Conservation (phyloP, 495 filamentous ascomycete genomes). For the Aspergillus carlsbadensis region DNA sequence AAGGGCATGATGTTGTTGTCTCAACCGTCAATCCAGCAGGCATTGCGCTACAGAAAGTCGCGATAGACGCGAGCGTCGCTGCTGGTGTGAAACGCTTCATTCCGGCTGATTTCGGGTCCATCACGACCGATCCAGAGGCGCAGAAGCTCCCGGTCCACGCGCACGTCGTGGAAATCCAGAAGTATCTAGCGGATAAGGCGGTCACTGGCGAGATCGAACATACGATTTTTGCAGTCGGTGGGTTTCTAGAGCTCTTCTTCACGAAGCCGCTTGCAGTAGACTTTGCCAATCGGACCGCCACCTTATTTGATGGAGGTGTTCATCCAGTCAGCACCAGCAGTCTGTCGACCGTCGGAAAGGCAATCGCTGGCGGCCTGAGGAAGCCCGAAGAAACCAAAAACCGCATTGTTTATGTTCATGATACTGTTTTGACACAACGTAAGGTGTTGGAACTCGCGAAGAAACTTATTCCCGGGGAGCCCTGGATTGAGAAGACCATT, state of each 20-base stretch:
- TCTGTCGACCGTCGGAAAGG: not conserved
- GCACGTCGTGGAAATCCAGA: constrained; percentile 21
- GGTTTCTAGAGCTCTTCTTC: constrained; percentile 1
- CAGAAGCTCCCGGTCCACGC: constrained; percentile 28
- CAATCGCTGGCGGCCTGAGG: not conserved
- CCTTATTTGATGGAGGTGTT: not conserved
- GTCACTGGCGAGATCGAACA: constrained; percentile 34
- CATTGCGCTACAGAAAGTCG: constrained; percentile 32
- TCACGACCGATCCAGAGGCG: constrained; percentile 30
- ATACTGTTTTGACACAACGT: not conserved
- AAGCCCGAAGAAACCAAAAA: constrained; percentile 1
- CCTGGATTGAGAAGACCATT: not conserved
- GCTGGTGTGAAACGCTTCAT: constrained; percentile 56
- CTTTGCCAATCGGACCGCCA: not conserved
- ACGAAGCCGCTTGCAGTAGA: not conserved
- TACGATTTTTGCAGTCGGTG: constrained; percentile 44
- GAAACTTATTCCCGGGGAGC: not conserved
- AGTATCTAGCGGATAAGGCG: constrained; percentile 39
- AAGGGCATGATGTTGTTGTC: constrained; percentile 38
- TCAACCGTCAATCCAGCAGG: constrained; percentile 27
- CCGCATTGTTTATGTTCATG: constrained; percentile 1
- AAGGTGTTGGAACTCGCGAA: constrained; percentile 4
- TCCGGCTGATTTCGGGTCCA: constrained; percentile 49
- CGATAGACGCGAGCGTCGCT: constrained; percentile 51
- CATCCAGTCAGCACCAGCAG: not conserved